Evolutionary conservation across 129 eudicot species (phyloP).

Genomic region (Apium graveolens): DNA sequence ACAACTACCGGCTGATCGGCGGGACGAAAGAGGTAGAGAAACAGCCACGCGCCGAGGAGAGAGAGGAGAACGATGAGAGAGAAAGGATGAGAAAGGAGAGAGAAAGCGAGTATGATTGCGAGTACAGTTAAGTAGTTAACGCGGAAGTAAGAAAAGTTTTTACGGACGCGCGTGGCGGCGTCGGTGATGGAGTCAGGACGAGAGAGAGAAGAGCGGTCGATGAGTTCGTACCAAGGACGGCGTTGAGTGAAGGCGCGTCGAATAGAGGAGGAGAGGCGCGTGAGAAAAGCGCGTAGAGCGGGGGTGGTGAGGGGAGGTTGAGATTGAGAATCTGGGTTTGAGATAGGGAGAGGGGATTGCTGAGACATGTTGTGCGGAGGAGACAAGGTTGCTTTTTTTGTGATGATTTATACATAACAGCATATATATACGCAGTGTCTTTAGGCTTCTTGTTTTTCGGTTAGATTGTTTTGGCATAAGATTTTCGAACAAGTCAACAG

Average conservation of each 20-base stretch:
- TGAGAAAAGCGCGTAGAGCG: slow-evolving; percentile 53
- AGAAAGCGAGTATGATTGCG: slow-evolving; percentile 40
- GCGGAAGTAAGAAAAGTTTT: slow-evolving; percentile 73
- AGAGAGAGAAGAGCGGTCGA: slow-evolving; percentile 61
- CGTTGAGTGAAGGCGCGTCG: slow-evolving; percentile 61
- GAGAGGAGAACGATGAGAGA: slow-evolving; percentile 61
- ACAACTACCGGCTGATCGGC: slow-evolving; percentile 56
- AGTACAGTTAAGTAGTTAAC: slow-evolving; percentile 60
- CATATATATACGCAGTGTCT: no score
- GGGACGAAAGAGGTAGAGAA: slow-evolving; percentile 59
- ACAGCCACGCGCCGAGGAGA: slow-evolving; percentile 70
- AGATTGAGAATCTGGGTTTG: slow-evolving; percentile 30
- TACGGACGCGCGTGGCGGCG: slow-evolving; percentile 71
- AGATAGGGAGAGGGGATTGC: slow-evolving; percentile 42
- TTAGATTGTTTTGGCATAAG: no score
- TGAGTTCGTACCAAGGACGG: slow-evolving; percentile 84
- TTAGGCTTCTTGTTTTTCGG: no score
- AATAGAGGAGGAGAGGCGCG: slow-evolving; percentile 56
- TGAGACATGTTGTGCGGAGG: slow-evolving; percentile 23
- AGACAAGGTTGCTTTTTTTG: background rate
- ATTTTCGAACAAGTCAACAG: no score
- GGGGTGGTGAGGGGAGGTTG: slow-evolving; percentile 46
- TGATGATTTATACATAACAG: background rate
- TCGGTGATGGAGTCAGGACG: slow-evolving; percentile 72
- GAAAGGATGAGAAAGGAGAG: slow-evolving; percentile 74